phyloP scores from a whole-genome alignment of 805 yeast genomes.

The Wickerhamiella kurtzmanii region DNA sequence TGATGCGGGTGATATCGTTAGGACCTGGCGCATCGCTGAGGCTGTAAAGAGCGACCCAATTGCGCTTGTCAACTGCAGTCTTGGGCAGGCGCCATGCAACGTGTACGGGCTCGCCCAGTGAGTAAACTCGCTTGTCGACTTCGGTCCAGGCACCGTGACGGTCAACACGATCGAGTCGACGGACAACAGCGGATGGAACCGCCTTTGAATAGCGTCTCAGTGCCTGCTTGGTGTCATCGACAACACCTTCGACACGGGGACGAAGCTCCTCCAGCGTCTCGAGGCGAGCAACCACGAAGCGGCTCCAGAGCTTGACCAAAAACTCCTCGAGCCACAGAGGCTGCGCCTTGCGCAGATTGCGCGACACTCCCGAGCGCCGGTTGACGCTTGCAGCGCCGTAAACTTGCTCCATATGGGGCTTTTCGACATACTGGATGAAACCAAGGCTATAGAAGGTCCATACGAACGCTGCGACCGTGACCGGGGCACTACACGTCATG shows the following conservation, averaged over 20 bases:
- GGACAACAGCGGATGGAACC: neutral
- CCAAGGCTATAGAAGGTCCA: conserved; percentile 57
- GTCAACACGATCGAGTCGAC: neutral
- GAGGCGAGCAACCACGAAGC: conserved; percentile 14
- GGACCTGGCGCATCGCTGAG: conserved; percentile 40
- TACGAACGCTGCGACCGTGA: conserved; percentile 39
- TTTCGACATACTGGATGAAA: conserved; percentile 62
- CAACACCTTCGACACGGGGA: conserved; percentile 21
- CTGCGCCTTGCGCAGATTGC: conserved; percentile 22
- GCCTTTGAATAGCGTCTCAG: conserved; percentile 20
- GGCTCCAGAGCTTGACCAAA: conserved; percentile 28
- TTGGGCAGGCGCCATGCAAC: conserved; percentile 37
- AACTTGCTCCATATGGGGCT: conserved; percentile 60
- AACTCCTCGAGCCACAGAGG: conserved; percentile 24
- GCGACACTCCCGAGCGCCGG: conserved; percentile 35
- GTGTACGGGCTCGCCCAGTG: conserved; percentile 40
- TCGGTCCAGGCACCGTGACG: conserved; percentile 4
- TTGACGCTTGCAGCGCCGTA: conserved; percentile 44
- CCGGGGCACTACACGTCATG: conserved; percentile 37
- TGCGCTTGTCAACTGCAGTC: conserved; percentile 33
- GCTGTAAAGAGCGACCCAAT: conserved; percentile 70
- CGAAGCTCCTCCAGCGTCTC: conserved; percentile 8
- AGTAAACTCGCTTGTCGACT: conserved; percentile 17
- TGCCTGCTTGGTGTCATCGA: conserved; percentile 24
- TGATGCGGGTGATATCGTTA: conserved; percentile 7